phyloP scores from a whole-genome alignment of 176 grass and related monocot species.

The Carex kokanica region DNA sequence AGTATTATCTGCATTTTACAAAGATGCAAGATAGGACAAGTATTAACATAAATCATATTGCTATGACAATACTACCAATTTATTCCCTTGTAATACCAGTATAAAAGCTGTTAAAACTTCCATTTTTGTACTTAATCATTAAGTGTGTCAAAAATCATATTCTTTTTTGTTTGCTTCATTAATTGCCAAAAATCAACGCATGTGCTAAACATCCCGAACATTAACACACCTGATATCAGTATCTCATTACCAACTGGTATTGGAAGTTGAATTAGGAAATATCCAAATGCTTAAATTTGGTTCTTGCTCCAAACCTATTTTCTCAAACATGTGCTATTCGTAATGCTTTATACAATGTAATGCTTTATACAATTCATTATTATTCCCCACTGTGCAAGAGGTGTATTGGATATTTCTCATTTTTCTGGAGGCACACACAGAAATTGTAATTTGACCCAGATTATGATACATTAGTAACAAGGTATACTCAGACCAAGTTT shows the following conservation, averaged over 20 bases:
- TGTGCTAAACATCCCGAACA: background rate
- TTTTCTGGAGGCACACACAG: background rate
- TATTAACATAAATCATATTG: slow-evolving; percentile 1
- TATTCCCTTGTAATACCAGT: background rate
- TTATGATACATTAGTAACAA: background rate
- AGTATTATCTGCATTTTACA: slow-evolving; percentile 63
- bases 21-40: slow-evolving; percentile 11
- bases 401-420: background rate
- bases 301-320: no score
- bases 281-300: background rate
- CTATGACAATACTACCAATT: background rate
- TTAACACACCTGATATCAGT: background rate
- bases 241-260: background rate
- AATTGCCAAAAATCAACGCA: slow-evolving; percentile 1
- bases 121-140: background rate
- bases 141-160: background rate
- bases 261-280: background rate
- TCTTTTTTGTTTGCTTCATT: background rate
- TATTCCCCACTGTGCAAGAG: background rate
- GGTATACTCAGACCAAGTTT: background rate
- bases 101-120: background rate
- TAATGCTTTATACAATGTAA: background rate
- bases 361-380: background rate
- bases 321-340: background rate
- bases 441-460: background rate